Conservation (phyloP, 805 yeast species). For the Phaffomyces antillensis region DNA sequence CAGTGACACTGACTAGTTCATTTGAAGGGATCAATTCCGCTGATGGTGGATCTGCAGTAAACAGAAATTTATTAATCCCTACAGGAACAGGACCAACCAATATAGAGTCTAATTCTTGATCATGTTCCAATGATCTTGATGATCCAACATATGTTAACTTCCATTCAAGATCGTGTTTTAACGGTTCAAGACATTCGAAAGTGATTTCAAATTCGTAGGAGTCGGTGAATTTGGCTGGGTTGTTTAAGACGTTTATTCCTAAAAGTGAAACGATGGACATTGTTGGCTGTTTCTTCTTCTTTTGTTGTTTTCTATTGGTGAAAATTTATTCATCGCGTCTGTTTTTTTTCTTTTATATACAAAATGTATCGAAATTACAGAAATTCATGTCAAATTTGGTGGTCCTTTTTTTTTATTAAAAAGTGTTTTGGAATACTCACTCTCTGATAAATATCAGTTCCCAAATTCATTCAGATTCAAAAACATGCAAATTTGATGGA, state of each 20-base stretch:
- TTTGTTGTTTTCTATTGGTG: background rate
- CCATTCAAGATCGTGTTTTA: slow-evolving; percentile 88
- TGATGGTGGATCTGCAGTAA: slow-evolving; percentile 94
- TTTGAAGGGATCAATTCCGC: slow-evolving; percentile 95
- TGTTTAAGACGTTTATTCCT: slow-evolving; percentile 87
- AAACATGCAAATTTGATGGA: too few relatives aligned
- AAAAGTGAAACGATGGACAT: slow-evolving; percentile 93
- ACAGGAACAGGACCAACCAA: slow-evolving; percentile 99
- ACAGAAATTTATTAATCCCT: slow-evolving; percentile 87
- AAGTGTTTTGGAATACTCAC: too few relatives aligned
- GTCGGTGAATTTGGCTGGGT: slow-evolving; percentile 90
- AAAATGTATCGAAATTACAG: too few relatives aligned
- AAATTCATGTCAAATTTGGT: too few relatives aligned
- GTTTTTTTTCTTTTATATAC: too few relatives aligned
- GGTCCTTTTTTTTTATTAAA: too few relatives aligned
- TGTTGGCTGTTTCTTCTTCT: background rate
- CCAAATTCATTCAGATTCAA: too few relatives aligned
- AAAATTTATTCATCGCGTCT: too few relatives aligned
- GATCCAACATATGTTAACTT: slow-evolving; percentile 95
- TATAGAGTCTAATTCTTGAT: slow-evolving; percentile 92
- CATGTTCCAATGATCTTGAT: slow-evolving; percentile 89
- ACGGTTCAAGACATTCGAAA: slow-evolving; percentile 90
- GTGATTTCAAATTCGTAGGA: slow-evolving; percentile 96
- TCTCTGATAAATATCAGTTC: too few relatives aligned
- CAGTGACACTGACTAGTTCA: slow-evolving; percentile 93